Conservation (phyloP, 768 basidiomycete species). For the Termitomyces sp. region DNA sequence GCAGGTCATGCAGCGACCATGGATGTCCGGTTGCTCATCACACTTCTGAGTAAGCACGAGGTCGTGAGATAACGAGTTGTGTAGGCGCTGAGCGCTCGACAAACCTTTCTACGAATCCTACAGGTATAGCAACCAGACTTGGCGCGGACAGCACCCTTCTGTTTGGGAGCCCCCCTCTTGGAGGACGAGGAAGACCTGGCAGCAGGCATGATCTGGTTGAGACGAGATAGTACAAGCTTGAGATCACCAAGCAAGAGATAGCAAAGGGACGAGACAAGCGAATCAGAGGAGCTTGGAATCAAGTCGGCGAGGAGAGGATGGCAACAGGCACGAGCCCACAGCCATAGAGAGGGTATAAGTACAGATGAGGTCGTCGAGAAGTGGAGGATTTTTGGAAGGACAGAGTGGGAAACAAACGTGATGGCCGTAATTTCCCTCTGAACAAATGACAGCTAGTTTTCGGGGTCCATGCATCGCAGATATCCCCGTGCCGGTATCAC, state of each 20-base stretch:
- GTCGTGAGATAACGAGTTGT: conserved; percentile 13
- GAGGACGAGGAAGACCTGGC: conserved; percentile 35
- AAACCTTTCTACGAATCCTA: conserved; percentile 79
- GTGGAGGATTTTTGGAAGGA: conserved; percentile 12
- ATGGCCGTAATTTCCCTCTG: conserved; percentile 1
- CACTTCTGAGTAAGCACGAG: conserved; percentile 57
- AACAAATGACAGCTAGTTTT: conserved; percentile 8
- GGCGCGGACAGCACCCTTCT: conserved; percentile 77
- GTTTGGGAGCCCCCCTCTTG: conserved; percentile 56
- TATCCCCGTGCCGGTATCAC: not conserved
- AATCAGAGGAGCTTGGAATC: not conserved
- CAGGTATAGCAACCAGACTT: conserved; percentile 90
- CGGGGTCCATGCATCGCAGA: conserved; percentile 14
- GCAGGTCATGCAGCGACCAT: conserved; percentile 71
- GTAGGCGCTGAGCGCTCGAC: conserved; percentile 15
- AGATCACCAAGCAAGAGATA: conserved; percentile 1
- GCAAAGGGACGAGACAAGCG: not conserved
- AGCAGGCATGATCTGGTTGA: conserved; percentile 28
- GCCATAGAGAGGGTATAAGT: conserved; percentile 30
- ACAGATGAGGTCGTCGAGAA: conserved; percentile 18
- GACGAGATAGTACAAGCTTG: conserved; percentile 8
- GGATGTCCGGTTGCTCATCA: conserved; percentile 62
- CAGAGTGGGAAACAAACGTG: conserved; percentile 10
- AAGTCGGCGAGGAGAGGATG: conserved; percentile 12
- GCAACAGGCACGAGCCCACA: conserved; percentile 10